Evolutionary conservation across 2,329 filamentous ascomycete genomes (phyloP).

Genomic region (Penicillium sp.): DNA sequence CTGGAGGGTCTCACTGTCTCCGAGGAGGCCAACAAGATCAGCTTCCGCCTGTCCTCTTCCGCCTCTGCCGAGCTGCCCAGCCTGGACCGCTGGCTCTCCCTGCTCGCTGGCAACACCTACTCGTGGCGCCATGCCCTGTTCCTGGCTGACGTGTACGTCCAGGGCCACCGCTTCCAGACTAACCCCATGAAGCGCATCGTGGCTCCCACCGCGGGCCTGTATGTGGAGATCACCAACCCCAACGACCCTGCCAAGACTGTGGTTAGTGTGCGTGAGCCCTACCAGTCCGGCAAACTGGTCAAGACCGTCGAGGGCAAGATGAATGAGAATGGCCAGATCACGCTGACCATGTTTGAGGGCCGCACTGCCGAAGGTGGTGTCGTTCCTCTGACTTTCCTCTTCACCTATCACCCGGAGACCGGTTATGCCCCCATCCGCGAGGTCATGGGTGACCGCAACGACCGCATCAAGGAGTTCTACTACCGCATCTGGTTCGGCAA

Average conservation of each 20-base stretch:
- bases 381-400: slow-evolving; percentile 80
- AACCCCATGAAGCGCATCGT: slow-evolving; percentile 95
- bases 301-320: slow-evolving; percentile 86
- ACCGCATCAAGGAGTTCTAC: slow-evolving; percentile 99
- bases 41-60: slow-evolving; percentile 78
- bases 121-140: slow-evolving; percentile 96
- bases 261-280: slow-evolving; percentile 85
- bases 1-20: slow-evolving; percentile 84
- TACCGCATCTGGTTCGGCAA: slow-evolving; percentile 97
- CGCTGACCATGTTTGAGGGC: slow-evolving; percentile 89
- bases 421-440: slow-evolving; percentile 98
- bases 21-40: slow-evolving; percentile 76
- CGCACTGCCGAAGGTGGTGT: slow-evolving; percentile 82
- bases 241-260: slow-evolving; percentile 80
- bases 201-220: slow-evolving; percentile 79
- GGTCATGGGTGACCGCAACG: slow-evolving; percentile 93
- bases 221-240: slow-evolving; percentile 83
- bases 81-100: slow-evolving; percentile 79
- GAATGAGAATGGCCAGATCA: slow-evolving; percentile 73
- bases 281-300: slow-evolving; percentile 79
- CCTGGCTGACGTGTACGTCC: slow-evolving; percentile 88
- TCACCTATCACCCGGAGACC: slow-evolving; percentile 91
- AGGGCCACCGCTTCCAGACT: slow-evolving; percentile 95
- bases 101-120: slow-evolving; percentile 80
- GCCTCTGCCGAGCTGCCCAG: slow-evolving; percentile 74